A percentile compares a stretch with the other conserved stretches of the same genome.
Conservation (phyloP, 2,329 filamentous ascomycete genomes). For the Sclerotinia subarctica region DNA sequence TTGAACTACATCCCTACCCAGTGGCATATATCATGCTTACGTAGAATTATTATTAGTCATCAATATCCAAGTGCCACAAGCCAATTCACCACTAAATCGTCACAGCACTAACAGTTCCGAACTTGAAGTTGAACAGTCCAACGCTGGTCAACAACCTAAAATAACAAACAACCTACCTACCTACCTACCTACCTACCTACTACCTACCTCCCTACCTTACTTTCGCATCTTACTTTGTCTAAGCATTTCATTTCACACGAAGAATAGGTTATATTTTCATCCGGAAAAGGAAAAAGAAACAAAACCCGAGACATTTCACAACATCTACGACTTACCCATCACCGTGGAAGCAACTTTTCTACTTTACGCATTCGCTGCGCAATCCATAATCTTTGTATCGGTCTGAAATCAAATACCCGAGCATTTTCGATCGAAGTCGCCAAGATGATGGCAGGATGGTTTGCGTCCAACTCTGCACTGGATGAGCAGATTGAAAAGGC, state of each 20-base stretch:
- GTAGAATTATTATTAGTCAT: neutral
- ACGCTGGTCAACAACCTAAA: neutral
- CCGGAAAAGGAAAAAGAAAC: neutral
- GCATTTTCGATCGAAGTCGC: neutral
- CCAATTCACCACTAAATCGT: neutral
- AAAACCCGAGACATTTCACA: neutral
- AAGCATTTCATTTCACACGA: neutral
- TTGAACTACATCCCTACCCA: too few species aligned
- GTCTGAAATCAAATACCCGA: neutral
- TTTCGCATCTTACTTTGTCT: neutral
- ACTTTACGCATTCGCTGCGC: neutral
- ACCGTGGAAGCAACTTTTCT: neutral
- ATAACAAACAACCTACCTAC: too few species aligned
- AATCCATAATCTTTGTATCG: neutral
- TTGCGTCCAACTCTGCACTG: conserved; percentile 85
- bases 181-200: neutral
- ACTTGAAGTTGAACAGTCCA: neutral
- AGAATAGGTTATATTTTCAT: neutral
- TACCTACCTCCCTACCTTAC: neutral
- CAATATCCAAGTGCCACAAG: neutral
- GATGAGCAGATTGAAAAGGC: conserved; percentile 97
- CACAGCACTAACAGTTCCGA: neutral
- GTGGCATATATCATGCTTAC: neutral
- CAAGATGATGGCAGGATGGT: conserved; percentile 91
- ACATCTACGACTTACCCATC: neutral